phyloP scores from a whole-genome alignment of 2,329 filamentous ascomycete genomes.

The Pseudogymnoascus sp. region DNA sequence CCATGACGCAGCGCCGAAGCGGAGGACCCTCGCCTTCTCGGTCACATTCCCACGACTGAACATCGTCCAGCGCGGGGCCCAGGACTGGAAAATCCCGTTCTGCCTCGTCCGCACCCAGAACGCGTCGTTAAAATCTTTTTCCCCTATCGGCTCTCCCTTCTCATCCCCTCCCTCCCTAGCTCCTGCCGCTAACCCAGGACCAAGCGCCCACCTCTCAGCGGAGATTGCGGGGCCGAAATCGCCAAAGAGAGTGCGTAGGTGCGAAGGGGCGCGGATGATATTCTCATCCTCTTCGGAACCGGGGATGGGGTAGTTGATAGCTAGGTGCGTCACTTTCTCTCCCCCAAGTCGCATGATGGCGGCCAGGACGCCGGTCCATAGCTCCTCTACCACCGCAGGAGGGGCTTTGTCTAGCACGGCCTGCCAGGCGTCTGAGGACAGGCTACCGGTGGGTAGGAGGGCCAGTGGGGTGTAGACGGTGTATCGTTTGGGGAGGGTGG shows the following conservation, averaged over 20 bases:
- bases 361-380: slow-evolving; percentile 45
- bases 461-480: slow-evolving; percentile 54
- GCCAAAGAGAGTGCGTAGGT: slow-evolving; percentile 63
- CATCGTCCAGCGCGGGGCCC: slow-evolving; percentile 89
- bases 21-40: slow-evolving; percentile 73
- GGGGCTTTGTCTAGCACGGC: slow-evolving; percentile 21
- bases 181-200: background rate
- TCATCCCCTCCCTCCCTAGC: too few species aligned
- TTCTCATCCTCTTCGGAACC: slow-evolving; percentile 44
- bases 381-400: slow-evolving; percentile 21
- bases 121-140: slow-evolving; percentile 52
- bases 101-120: slow-evolving; percentile 77
- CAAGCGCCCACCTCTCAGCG: slow-evolving; percentile 8
- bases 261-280: slow-evolving; percentile 62
- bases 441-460: slow-evolving; percentile 51
- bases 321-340: slow-evolving; percentile 48
- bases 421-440: slow-evolving; percentile 37
- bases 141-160: slow-evolving; percentile 28
- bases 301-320: slow-evolving; percentile 55
- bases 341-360: slow-evolving; percentile 34
- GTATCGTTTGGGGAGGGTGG: slow-evolving; percentile 44
- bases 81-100: slow-evolving; percentile 73
- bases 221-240: slow-evolving; percentile 54
- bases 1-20: slow-evolving; percentile 30
- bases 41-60: slow-evolving; percentile 85